Percentiles rank a stretch among this genome's conserved stretches.
Evolutionary conservation across 2,329 filamentous ascomycete genomes (phyloP).

Genomic region (Westerdykella aurantiaca): DNA sequence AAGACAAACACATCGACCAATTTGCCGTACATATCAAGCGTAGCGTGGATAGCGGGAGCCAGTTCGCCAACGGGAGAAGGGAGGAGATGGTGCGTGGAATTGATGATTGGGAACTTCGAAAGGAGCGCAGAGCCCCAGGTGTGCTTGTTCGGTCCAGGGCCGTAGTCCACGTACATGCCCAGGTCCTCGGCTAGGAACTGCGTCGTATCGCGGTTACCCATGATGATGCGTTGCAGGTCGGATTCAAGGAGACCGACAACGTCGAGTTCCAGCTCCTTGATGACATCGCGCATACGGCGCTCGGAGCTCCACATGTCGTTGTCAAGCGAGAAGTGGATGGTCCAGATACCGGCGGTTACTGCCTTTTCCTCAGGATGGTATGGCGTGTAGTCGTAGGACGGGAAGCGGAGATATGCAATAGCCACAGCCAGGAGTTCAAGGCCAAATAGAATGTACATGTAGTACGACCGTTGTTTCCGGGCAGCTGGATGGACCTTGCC

Average conservation of each 20-base stretch:
- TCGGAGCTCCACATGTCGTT: slow-evolving; percentile 99
- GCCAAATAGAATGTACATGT: slow-evolving; percentile 63
- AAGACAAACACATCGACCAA: slow-evolving; percentile 93
- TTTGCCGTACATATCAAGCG: slow-evolving; percentile 84
- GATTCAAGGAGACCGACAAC: slow-evolving; percentile 91
- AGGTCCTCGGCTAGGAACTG: slow-evolving; percentile 93
- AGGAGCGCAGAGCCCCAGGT: slow-evolving; percentile 92
- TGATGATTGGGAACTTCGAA: slow-evolving; percentile 95
- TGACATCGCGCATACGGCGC: slow-evolving; percentile 82
- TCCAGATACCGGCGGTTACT: slow-evolving; percentile 95
- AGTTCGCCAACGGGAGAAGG: slow-evolving; percentile 92
- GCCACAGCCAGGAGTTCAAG: slow-evolving; percentile 76
- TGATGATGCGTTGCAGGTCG: slow-evolving; percentile 95
- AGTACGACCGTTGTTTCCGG: slow-evolving; percentile 57
- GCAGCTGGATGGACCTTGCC: slow-evolving; percentile 45
- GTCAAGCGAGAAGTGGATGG: slow-evolving; percentile 94
- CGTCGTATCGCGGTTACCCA: slow-evolving; percentile 96
- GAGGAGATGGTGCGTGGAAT: slow-evolving; percentile 91
- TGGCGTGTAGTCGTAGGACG: slow-evolving; percentile 82
- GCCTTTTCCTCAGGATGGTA: slow-evolving; percentile 84
- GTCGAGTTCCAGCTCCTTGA: slow-evolving; percentile 93
- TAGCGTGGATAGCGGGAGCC: slow-evolving; percentile 94
- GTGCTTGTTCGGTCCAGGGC: slow-evolving; percentile 96
- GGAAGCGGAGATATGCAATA: slow-evolving; percentile 84
- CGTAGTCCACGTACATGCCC: slow-evolving; percentile 98